Conservation (phyloP, 352 stramenopile species). For the Pythium myriotylum region DNA sequence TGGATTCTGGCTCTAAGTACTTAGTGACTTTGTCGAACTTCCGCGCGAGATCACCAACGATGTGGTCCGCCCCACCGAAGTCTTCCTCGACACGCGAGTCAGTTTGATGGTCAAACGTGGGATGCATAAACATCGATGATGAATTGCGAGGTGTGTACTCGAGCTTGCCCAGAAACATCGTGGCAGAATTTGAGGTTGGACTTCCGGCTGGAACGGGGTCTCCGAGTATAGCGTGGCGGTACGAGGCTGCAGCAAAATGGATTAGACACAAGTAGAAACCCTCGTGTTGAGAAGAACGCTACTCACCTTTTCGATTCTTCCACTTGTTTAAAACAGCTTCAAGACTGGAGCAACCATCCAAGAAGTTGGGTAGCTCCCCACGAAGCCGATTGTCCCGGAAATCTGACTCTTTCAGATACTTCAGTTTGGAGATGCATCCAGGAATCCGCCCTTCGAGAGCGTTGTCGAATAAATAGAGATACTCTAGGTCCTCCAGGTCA, state of each 20-base stretch:
- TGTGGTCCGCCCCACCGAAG: slow-evolving; percentile 45
- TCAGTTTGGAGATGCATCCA: slow-evolving; percentile 64
- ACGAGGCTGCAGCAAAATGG: slow-evolving; percentile 41
- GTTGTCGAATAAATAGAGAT: slow-evolving; percentile 89
- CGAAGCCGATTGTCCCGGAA: slow-evolving; percentile 78
- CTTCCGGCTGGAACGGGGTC: slow-evolving; percentile 52
- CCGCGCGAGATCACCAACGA: slow-evolving; percentile 54
- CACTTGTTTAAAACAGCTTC: slow-evolving; percentile 84
- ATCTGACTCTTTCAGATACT: slow-evolving; percentile 80
- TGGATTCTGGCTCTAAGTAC: slow-evolving; percentile 19
- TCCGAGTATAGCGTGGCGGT: slow-evolving; percentile 69
- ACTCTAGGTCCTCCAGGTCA: slow-evolving; percentile 78
- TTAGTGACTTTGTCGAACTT: slow-evolving; percentile 31
- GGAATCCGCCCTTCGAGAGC: slow-evolving; percentile 67
- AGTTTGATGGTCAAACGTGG: slow-evolving; percentile 53
- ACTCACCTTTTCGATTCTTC: slow-evolving; percentile 73
- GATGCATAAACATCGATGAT: slow-evolving; percentile 60
- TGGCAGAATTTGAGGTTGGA: slow-evolving; percentile 8
- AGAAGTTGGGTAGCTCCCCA: slow-evolving; percentile 79
- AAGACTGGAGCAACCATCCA: slow-evolving; percentile 78
- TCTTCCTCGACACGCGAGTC: slow-evolving; percentile 61
- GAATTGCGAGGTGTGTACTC: slow-evolving; percentile 60
- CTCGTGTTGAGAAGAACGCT: not conserved
- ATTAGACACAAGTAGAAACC: not conserved
- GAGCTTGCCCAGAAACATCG: slow-evolving; percentile 52